Percentiles rank a stretch among this genome's conserved stretches.
These are phyloP conservation scores for Fusarium proliferatum DNA, from an alignment of 2,329 filamentous ascomycete genomes.

Conservation along the genomic window DNA sequence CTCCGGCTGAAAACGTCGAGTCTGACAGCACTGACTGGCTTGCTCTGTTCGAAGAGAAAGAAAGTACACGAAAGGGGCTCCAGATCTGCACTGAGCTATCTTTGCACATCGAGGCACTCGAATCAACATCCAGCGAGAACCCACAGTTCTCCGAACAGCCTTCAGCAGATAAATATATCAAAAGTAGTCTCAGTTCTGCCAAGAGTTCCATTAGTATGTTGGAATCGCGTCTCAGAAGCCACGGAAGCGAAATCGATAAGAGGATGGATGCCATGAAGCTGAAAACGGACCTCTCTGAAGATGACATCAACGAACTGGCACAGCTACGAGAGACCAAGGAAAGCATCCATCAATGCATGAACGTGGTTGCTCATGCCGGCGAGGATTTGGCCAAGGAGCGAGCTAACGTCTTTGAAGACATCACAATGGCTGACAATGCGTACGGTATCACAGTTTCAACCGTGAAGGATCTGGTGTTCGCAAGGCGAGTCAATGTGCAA, in stretches of 20 bases:
- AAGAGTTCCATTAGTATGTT: constrained; percentile 33
- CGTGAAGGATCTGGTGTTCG: constrained; percentile 40
- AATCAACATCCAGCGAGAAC: background rate
- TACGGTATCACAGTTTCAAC: constrained; percentile 43
- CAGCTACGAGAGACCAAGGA: constrained; percentile 37
- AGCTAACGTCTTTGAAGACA: constrained; percentile 43
- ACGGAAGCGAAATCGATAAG: constrained; percentile 26
- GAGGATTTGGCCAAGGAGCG: constrained; percentile 30
- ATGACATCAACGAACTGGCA: constrained; percentile 20
- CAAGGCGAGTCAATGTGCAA: constrained; percentile 35
- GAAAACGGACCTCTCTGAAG: constrained; percentile 12
- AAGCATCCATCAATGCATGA: constrained; percentile 38
- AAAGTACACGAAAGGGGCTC: constrained; percentile 39
- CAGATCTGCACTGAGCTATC: constrained; percentile 39
- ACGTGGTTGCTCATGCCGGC: constrained; percentile 34
- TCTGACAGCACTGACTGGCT: constrained; percentile 26
- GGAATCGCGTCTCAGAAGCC: constrained; percentile 22
- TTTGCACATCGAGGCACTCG: constrained; percentile 26
- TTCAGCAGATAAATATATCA: constrained; percentile 37
- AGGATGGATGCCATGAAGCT: constrained; percentile 30
- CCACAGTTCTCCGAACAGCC: constrained; percentile 16
- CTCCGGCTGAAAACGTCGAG: constrained; percentile 5
- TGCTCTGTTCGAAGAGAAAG: constrained; percentile 39
- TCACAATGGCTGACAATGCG: constrained; percentile 37
- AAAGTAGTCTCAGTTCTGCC: constrained; percentile 21